These are phyloP conservation scores for Danielia reshetovae DNA, from an alignment of 805 yeast species.

Conservation along the genomic window DNA sequence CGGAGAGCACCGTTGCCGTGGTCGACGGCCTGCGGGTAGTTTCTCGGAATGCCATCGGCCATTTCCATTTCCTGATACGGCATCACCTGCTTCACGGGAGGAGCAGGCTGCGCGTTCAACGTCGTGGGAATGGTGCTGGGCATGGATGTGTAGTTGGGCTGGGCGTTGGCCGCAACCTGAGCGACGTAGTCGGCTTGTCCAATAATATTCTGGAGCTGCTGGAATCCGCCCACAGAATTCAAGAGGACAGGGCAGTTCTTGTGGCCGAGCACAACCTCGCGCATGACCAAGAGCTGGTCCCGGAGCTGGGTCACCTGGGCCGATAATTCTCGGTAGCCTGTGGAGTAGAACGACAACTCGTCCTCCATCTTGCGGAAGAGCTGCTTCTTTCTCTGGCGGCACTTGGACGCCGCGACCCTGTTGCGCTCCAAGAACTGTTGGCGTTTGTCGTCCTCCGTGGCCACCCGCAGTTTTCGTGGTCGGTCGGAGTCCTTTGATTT, in stretches of 20 bases:
- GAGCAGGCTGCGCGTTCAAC: constrained; percentile 15
- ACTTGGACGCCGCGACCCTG: constrained; percentile 91
- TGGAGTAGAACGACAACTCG: constrained; percentile 65
- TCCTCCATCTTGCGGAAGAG: constrained; percentile 78
- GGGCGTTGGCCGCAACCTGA: constrained; percentile 22
- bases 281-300: constrained; percentile 51
- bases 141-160: constrained; percentile 23
- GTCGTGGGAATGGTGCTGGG: constrained; percentile 41
- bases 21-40: constrained; percentile 4
- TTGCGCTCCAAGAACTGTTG: constrained; percentile 81
- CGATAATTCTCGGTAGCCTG: constrained; percentile 65
- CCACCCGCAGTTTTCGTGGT: constrained; percentile 3
- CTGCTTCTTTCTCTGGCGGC: constrained; percentile 92
- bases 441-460: constrained; percentile 48
- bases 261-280: constrained; percentile 46
- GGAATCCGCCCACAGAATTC: constrained; percentile 45
- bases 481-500: too few species aligned
- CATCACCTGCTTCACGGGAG: constrained; percentile 5
- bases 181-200: constrained; percentile 29
- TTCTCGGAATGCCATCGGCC: constrained; percentile 5
- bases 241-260: constrained; percentile 43
- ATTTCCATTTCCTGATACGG: constrained; percentile 9
- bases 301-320: constrained; percentile 54
- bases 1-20: constrained; percentile 16
- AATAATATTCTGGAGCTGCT: constrained; percentile 41